A percentile compares a stretch with the other conserved stretches of the same genome.
These are phyloP conservation scores for Elongisporangium undulatum DNA, from an alignment of 352 stramenopile species.

Conservation along the genomic window DNA sequence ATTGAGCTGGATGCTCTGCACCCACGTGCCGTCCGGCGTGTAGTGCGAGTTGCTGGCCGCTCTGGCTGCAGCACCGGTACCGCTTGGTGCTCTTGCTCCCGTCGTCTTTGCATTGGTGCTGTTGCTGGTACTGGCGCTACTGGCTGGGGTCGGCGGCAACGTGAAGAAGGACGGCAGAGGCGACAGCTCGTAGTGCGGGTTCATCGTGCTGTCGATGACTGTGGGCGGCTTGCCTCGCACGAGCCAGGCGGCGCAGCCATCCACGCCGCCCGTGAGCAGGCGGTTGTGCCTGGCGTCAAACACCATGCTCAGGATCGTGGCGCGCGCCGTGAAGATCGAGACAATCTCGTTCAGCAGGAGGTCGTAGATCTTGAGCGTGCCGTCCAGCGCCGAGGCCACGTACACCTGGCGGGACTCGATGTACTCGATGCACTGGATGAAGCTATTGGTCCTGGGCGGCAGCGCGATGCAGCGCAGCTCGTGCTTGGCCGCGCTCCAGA, in stretches of 20 bases:
- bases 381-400: constrained; percentile 55
- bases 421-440: constrained; percentile 61
- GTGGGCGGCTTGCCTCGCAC: constrained; percentile 36
- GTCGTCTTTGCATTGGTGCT: background rate
- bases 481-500: constrained; percentile 28
- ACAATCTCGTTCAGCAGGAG: constrained; percentile 50
- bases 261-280: constrained; percentile 54
- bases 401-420: constrained; percentile 58
- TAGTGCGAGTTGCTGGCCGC: constrained; percentile 5
- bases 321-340: constrained; percentile 38
- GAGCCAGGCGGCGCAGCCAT: constrained; percentile 60
- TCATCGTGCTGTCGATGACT: constrained; percentile 32
- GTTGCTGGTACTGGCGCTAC: background rate
- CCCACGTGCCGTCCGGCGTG: constrained; percentile 23
- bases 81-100: constrained; percentile 6
- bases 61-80: constrained; percentile 5
- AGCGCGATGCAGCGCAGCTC: constrained; percentile 49
- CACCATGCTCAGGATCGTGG: constrained; percentile 44
- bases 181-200: constrained; percentile 58
- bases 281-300: constrained; percentile 50
- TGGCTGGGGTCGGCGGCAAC: background rate
- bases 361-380: constrained; percentile 62
- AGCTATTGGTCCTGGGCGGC: constrained; percentile 43
- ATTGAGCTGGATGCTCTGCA: constrained; percentile 47
- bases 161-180: constrained; percentile 41